Percentiles rank a stretch among this genome's conserved stretches.
phyloP scores from a whole-genome alignment of 116 monocot genomes.

The Papilionanthe hybrid region DNA sequence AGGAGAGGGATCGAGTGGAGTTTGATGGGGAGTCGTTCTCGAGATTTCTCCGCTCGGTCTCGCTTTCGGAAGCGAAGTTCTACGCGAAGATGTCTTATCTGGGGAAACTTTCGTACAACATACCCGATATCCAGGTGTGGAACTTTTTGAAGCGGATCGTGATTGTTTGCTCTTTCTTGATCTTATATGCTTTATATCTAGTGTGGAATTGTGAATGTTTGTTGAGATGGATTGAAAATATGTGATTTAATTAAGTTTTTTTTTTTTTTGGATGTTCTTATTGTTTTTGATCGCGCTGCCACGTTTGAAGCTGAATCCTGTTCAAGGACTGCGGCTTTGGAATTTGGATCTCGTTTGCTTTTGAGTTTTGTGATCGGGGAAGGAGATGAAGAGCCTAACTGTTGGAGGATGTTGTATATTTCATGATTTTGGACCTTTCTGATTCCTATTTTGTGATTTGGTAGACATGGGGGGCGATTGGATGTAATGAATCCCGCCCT shows the following conservation, averaged over 20 bases:
- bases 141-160: background rate
- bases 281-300: background rate
- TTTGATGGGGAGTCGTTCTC: slow-evolving; percentile 62
- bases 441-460: background rate
- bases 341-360: too few species aligned
- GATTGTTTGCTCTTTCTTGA: background rate
- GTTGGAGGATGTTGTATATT: too few species aligned
- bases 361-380: too few species aligned
- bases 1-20: slow-evolving; percentile 15
- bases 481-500: background rate
- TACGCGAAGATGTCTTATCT: slow-evolving; percentile 71
- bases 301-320: background rate
- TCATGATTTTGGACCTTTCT: background rate
- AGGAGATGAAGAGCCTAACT: too few species aligned
- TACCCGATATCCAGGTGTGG: slow-evolving; percentile 64
- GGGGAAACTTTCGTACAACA: slow-evolving; percentile 54
- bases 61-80: slow-evolving; percentile 56
- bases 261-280: too few species aligned
- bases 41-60: slow-evolving; percentile 52
- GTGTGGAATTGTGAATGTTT: background rate
- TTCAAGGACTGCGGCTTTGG: too few species aligned
- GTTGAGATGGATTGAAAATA: too few species aligned
- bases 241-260: too few species aligned
- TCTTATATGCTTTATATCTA: background rate
- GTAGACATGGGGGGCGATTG: background rate